A percentile compares a stretch with the other conserved stretches of the same genome.
Conservation (phyloP, 1,139 yeast species). For the Geotrichum candidum region DNA sequence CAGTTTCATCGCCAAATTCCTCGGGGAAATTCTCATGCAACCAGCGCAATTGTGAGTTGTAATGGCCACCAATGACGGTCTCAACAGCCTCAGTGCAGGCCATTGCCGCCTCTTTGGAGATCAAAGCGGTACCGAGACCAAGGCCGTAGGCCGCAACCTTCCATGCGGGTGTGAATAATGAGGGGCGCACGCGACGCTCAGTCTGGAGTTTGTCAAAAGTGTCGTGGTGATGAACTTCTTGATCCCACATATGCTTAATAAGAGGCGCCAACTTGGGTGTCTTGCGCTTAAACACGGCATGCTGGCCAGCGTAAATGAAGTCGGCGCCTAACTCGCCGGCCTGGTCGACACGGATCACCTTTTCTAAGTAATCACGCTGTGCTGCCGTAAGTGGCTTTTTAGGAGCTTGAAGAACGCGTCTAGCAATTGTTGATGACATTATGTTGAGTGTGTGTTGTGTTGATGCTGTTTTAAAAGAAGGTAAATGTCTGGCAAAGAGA, state of each 20-base stretch:
- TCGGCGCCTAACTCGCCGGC: constrained; percentile 99
- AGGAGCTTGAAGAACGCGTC: constrained; percentile 13
- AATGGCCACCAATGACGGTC: constrained; percentile 95
- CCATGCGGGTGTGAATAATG: constrained; percentile 88
- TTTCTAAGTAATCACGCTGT: constrained; percentile 57
- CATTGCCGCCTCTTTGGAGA: constrained; percentile 97
- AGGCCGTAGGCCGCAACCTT: constrained; percentile 80
- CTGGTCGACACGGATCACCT: constrained; percentile 86
- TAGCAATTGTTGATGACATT: constrained; percentile 14
- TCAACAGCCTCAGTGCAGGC: constrained; percentile 99
- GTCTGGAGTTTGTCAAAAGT: constrained; percentile 76
- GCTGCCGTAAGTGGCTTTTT: constrained; percentile 21
- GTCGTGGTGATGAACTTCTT: constrained; percentile 82
- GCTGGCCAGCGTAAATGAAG: constrained; percentile 88
- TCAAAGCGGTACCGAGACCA: constrained; percentile 80
- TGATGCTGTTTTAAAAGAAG: not conserved
- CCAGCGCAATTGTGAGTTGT: constrained; percentile 80
- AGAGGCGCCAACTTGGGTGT: constrained; percentile 57
- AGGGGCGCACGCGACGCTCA: constrained; percentile 80
- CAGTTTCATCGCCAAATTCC: constrained; percentile 46
- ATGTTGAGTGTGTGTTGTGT: not conserved
- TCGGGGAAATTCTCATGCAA: constrained; percentile 41
- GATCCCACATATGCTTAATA: constrained; percentile 96
- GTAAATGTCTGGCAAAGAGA: not conserved
- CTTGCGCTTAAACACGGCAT: constrained; percentile 62